Conservation (phyloP, 202 grass and related monocot species). For the Bolboschoenoplectus hybrid region DNA sequence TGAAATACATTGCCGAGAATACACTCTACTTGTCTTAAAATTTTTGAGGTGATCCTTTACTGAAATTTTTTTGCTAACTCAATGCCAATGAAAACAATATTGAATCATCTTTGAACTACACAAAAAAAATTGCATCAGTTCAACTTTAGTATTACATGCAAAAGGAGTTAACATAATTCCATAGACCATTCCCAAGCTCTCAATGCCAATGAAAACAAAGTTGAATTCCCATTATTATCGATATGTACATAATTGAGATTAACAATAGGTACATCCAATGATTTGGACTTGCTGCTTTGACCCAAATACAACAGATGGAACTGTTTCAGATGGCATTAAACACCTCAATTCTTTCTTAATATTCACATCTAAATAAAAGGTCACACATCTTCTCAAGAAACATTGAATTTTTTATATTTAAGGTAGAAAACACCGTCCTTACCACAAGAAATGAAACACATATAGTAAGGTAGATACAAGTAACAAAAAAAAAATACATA, state of each 20-base stretch:
- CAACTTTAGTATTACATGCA: neutral
- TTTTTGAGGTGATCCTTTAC: neutral
- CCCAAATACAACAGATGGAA: neutral
- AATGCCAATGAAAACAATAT: neutral
- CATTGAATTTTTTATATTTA: neutral
- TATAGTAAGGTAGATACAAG: neutral
- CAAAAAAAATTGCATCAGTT: conserved; percentile 15
- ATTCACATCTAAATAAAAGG: neutral
- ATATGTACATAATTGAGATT: neutral
- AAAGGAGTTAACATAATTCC: neutral
- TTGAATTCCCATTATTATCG: neutral
- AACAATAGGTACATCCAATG: neutral
- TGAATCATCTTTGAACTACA: neutral
- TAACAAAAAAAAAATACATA: neutral
- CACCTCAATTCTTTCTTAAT: neutral
- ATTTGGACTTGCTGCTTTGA: neutral
- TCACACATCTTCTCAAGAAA: neutral
- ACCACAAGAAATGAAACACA: neutral
- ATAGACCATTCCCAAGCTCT: neutral
- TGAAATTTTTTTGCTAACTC: neutral
- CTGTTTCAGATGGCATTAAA: neutral
- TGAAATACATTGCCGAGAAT: conserved; percentile 1
- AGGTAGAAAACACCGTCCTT: neutral
- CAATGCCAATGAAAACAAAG: neutral
- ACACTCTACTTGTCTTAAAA: neutral